Base-by-base conservation (phyloP, 768 basidiomycete genomes). In the Lepiota brunneoincarnata region DNA sequence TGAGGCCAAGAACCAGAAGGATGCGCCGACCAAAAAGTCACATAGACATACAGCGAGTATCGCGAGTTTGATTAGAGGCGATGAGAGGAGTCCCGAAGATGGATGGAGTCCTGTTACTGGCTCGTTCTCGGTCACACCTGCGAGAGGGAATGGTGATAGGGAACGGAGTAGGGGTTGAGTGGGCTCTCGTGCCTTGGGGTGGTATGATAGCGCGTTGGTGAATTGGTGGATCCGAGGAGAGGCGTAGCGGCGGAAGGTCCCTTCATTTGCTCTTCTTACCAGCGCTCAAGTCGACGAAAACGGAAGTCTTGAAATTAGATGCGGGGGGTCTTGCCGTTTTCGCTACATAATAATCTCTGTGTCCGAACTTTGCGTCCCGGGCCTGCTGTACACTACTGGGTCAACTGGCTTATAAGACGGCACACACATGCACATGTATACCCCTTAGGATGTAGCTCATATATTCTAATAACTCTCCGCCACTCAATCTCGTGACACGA, bases 21-120 rank as follows among this genome's bases (percentile, higher is more conserved):
- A 58, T 36, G 57, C 51, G 48, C 56, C 58, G 59, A 50, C 37
- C 42, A 62, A 63, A 43, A 61, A 57, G n/a, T 42, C 56, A 26
- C 91, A 92, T 67, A 72, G 81, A 34, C 91, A 92, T 64, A 92
- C 90, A 1, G 91, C 91, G 18, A 90, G 87, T 58, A 93, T 93
- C 58, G 89, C 86, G 11, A 91, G 88, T 64, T 69, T 92, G 55
- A 90, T 92, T 51, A 76, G 89, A 7, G 81, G 85, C 4, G 87
- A 90, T 36, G 88, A 92, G 61, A 70, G 88, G 45, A 71, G 75
- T 24, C 82, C 81, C n/a, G 87, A 86, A 63, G 91, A 90, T 59
- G 89, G 87, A 1, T 91, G 89, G 90, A 90, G 88, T 67, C 85
- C 87, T 5, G 84, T 89, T 51, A 76, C 64, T 10, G 75, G 73